Percentiles rank a stretch among this genome's conserved stretches.
Conservation (phyloP, 345 rosid genomes). For the Anastatica hierochuntica region DNA sequence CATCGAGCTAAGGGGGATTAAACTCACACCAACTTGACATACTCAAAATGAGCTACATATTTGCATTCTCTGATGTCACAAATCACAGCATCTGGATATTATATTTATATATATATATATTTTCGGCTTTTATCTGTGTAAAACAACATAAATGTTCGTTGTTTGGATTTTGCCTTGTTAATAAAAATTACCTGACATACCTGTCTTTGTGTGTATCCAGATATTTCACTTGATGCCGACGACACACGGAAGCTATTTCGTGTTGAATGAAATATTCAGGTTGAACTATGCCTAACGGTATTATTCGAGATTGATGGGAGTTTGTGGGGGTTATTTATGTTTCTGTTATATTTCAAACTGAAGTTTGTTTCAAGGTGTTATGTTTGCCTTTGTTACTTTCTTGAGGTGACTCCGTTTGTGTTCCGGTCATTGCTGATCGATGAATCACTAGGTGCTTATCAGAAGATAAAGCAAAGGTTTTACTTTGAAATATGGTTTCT, state of each 20-base stretch:
- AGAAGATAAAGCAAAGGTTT: neutral
- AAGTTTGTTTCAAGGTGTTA: constrained; percentile 10
- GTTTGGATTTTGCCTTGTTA: neutral
- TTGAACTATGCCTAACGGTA: constrained; percentile 93
- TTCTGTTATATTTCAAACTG: constrained; percentile 1
- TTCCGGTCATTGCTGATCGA: too few relatives aligned
- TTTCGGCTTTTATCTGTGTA: neutral
- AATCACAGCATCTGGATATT: too few relatives aligned
- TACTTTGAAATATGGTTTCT: constrained; percentile 13
- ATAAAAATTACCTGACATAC: neutral
- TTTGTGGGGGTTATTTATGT: neutral
- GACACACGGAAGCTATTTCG: constrained; percentile 71
- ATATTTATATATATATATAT: neutral
- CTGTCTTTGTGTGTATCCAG: constrained; percentile 33
- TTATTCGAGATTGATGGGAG: neutral
- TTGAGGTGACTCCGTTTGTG: too few relatives aligned
- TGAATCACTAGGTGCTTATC: neutral
- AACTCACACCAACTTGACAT: neutral
- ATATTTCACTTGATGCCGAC: constrained; percentile 96
- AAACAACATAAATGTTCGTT: too few relatives aligned
- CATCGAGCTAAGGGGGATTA: neutral
- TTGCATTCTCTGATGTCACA: too few relatives aligned
- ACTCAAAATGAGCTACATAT: neutral
- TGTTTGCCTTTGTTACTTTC: neutral
- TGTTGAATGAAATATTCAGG: constrained; percentile 89